Evolutionary conservation across 805 yeast species (phyloP), one percentile per base, ranked within the genome.

Genomic region (Jamesozyma spencerorum): DNA sequence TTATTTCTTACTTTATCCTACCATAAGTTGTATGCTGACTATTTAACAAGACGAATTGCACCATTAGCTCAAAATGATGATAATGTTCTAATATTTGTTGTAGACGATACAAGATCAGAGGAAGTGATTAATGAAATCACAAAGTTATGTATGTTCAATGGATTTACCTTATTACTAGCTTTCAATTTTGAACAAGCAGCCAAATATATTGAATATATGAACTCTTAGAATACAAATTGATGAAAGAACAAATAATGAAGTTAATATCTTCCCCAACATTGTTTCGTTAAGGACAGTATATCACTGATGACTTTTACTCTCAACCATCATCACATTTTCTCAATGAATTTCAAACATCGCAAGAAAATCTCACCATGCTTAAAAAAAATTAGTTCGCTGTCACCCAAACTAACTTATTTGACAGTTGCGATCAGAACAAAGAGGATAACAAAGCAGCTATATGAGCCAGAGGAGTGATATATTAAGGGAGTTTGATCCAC

Each of bases 21-120:
- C 55, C 86, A 81, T 54, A 82, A 81, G 56, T 62, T 84, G 31
- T 81, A 79, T 47, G 86, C 88, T 0, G 90, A 82, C 49, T 83
- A 84, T 50, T 70, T 84, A 3, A 72, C 74, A 60, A 74, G 74
- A 45, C 66, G 81, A 44, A 68, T 80, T 58, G 66, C 60, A 44
- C 60, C 65, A 26, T 47, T 63, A 40, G 33, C 51, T 5, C 71
- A 65, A 50, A 62, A 65, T 27, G 65, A 69, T 7, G 60, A 73
- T 35, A 69, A 81, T n/a, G 67, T 81, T 2, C 49, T 82, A 19
- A 57, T 82, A 34, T 72, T 75, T 26, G 77, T 80, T 5, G 79
- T 81, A 5, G 92, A 82, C 53, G 74, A 80, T 10, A 81, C 74
- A 11, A 73, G 76, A 55, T 73, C 48, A 49, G 79, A 64, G 68